A percentile compares a stretch with the other conserved stretches of the same genome.
Evolutionary conservation across 441 rosid species (phyloP).

Genomic region (Gossypium trilobum): DNA sequence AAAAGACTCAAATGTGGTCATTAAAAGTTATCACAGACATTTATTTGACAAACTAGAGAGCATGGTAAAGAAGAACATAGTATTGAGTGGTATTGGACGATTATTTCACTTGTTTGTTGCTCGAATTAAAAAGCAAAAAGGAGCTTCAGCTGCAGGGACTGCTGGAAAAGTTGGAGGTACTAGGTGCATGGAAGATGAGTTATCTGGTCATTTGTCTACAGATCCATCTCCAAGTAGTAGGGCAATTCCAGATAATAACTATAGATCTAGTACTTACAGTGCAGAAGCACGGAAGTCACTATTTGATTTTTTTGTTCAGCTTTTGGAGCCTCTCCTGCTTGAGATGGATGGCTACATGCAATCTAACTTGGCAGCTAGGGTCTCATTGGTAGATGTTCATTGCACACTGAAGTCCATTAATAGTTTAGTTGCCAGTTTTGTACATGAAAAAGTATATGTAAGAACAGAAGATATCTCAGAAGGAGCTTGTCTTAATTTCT

Average conservation of each 20-base stretch:
- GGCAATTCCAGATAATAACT: constrained; percentile 29
- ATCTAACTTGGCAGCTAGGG: constrained; percentile 29
- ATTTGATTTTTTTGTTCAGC: constrained; percentile 70
- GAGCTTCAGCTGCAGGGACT: constrained; percentile 30
- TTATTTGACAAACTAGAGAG: constrained; percentile 56
- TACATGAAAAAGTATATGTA: constrained; percentile 44
- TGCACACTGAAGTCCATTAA: constrained; percentile 50
- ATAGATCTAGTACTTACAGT: constrained; percentile 36
- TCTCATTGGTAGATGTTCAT: constrained; percentile 36
- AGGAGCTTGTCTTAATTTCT: constrained; percentile 70
- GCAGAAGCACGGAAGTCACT: constrained; percentile 58
- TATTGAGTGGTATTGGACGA: constrained; percentile 50
- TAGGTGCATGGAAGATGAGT: constrained; percentile 22
- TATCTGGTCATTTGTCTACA: constrained; percentile 21
- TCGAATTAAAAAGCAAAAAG: constrained; percentile 50
- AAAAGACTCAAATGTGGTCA: constrained; percentile 31
- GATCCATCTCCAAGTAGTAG: constrained; percentile 19
- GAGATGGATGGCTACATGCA: constrained; percentile 45
- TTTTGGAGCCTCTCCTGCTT: constrained; percentile 63
- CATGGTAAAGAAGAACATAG: constrained; percentile 37
- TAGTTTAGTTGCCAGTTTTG: constrained; percentile 42
- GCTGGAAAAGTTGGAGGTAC: constrained; percentile 28
- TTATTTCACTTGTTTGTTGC: constrained; percentile 57
- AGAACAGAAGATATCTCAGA: constrained; percentile 72
- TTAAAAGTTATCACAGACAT: constrained; percentile 77